These are phyloP conservation scores for Apophysomyces sp. DNA, from an alignment of 371 early-diverging fungal genomes.

Conservation along the genomic window DNA sequence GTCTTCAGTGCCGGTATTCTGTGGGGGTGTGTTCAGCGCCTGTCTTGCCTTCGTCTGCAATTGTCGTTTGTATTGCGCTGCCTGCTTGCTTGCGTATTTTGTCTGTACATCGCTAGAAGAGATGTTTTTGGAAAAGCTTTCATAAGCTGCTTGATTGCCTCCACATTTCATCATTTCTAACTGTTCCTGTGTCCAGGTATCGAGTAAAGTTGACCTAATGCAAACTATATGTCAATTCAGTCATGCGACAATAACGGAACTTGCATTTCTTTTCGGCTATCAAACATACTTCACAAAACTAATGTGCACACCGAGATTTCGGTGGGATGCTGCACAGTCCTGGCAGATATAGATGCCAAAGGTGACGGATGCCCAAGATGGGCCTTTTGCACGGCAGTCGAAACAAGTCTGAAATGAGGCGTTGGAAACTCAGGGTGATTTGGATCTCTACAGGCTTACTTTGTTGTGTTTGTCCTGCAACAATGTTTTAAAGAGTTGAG, in stretches of 20 bases:
- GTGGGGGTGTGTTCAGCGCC: not conserved
- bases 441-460: conserved; percentile 37
- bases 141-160: conserved; percentile 76
- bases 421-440: not conserved
- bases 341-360: conserved; percentile 98
- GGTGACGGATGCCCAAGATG: conserved; percentile 96
- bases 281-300: conserved; percentile 85
- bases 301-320: conserved; percentile 94
- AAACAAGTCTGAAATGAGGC: conserved; percentile 73
- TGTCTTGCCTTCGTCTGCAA: conserved; percentile 64
- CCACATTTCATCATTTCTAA: conserved; percentile 86
- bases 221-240: not conserved
- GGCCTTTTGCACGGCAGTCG: conserved; percentile 95
- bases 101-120: conserved; percentile 68
- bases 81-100: conserved; percentile 79
- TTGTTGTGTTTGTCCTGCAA: conserved; percentile 73
- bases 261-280: not conserved
- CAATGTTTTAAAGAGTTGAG: conserved; percentile 70
- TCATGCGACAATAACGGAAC: not conserved
- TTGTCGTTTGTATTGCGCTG: conserved; percentile 78
- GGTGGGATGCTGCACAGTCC: conserved; percentile 96
- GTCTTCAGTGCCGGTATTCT: not conserved
- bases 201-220: conserved; percentile 77
- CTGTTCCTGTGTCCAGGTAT: conserved; percentile 91
- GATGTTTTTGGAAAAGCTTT: conserved; percentile 69